phyloP scores from a whole-genome alignment of 805 yeast species.

The Tetrapisispora taiwanensis region DNA sequence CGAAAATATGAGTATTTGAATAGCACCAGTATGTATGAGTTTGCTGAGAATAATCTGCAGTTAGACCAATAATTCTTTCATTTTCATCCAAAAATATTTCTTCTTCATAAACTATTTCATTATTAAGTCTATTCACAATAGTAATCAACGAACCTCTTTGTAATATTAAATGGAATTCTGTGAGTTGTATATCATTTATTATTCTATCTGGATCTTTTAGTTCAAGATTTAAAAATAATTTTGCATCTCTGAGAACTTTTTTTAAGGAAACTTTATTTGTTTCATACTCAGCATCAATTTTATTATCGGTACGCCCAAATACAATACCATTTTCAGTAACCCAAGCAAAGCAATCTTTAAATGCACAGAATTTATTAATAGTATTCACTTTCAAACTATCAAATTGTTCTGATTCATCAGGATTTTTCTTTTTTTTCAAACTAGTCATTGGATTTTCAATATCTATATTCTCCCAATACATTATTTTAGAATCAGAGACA shows the following conservation, averaged over 20 bases:
- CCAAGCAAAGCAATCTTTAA: constrained; percentile 35
- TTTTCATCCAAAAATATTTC: constrained; percentile 18
- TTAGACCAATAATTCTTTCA: constrained; percentile 36
- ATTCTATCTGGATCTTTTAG: constrained; percentile 28
- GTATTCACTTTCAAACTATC: constrained; percentile 28
- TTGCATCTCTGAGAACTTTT: constrained; percentile 26
- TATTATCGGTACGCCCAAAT: constrained; percentile 29
- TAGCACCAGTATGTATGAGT: constrained; percentile 62
- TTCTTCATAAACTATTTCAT: constrained; percentile 36
- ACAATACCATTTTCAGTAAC: constrained; percentile 38
- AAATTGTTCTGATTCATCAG: constrained; percentile 31
- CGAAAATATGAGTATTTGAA: constrained; percentile 52
- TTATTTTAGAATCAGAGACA: constrained; percentile 15
- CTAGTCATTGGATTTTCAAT: constrained; percentile 2
- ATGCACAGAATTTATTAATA: constrained; percentile 27
- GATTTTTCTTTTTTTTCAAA: constrained; percentile 19
- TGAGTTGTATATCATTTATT: constrained; percentile 35
- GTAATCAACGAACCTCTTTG: constrained; percentile 36
- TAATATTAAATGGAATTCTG: constrained; percentile 45
- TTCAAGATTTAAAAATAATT: constrained; percentile 33
- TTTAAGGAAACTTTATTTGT: constrained; percentile 4
- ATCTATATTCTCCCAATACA: constrained; percentile 14
- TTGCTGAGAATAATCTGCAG: constrained; percentile 39
- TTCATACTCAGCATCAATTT: background rate
- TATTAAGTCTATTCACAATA: constrained; percentile 43